These are phyloP conservation scores for Metahyphopichia silvanorum DNA, from an alignment of 805 yeast genomes.

Conservation along the genomic window DNA sequence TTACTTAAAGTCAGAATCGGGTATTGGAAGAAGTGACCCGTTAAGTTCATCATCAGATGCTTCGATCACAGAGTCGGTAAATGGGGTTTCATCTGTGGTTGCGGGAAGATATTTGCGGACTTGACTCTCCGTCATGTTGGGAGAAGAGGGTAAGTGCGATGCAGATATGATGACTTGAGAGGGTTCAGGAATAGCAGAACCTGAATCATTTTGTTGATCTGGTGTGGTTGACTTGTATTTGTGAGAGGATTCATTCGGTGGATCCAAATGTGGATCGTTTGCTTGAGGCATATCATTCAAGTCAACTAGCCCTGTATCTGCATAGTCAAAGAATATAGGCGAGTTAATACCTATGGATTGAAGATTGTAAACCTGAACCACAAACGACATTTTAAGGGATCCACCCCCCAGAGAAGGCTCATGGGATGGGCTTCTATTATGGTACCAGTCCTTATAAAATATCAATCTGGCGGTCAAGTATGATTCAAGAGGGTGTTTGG, in stretches of 20 bases:
- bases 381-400: conserved; percentile 12
- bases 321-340: conserved; percentile 24
- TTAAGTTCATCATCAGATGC: conserved; percentile 32
- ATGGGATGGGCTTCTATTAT: conserved; percentile 7
- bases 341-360: conserved; percentile 6
- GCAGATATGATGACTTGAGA: no score
- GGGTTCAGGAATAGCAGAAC: no score
- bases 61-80: conserved; percentile 22
- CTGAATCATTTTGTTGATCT: no score
- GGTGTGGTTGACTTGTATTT: no score
- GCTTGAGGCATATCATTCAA: no score
- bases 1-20: no score
- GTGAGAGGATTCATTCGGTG: no score
- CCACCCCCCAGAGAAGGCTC: conserved; percentile 5
- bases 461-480: conserved; percentile 21
- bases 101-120: background rate
- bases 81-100: background rate
- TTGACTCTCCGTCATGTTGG: conserved; percentile 10
- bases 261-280: no score
- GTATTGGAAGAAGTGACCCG: conserved; percentile 13
- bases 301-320: no score
- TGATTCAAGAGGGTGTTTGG: conserved; percentile 10
- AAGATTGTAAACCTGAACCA: conserved; percentile 10
- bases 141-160: conserved; percentile 19
- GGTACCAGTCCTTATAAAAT: conserved; percentile 36